Base-by-base conservation (phyloP, 2,329 filamentous ascomycete species). In the Chaetomium olivaceum region DNA sequence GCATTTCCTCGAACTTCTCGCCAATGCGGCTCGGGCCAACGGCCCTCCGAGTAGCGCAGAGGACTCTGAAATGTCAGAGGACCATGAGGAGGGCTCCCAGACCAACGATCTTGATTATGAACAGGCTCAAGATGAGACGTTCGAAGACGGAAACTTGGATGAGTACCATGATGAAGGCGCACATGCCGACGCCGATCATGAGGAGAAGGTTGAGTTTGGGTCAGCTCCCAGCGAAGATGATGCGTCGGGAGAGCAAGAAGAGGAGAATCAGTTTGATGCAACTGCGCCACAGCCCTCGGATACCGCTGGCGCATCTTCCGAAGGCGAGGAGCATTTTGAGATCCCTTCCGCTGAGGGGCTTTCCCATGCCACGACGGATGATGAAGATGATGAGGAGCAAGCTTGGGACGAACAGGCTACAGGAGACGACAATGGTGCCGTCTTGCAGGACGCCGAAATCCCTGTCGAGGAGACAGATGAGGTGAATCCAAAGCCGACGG, bases 1-100 rank as follows among this genome's bases (percentile, higher is more conserved):
- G 14, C 71, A 69, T 29, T 73, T 71, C 39, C 56, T 69, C 16
- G 67, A 70, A 23, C 60, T 74, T 8, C 66, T 73, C 12, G 57
- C 66, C 14, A 61, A 67, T 11, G 70, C 67, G 3, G 68, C 68
- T 27, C 50, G 64, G 3, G 65, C 48, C 25, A 65, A 66, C 8
- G 62, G 60, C 16, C 57, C 58, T 19, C 55, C 68, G n/a, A 50
- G 63, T 29, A 27, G 58, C 25, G 59, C 64, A 21, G 68, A 66
- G 46, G 58, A 66, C 46, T 63, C 62, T n/a, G 62, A 67, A 9
- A 50, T 60, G 33, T 65, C 62, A 33, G 69, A 68, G 12, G 33
- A 66, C 8, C 21, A 39, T 9, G 68, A 67, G 7, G 61, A 65
- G 12, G 61, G 27, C 21, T n/a, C 23, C 25, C 58, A 9, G 19